Evolutionary conservation across 768 basidiomycete genomes (phyloP).

Genomic region (Exsudoporus frostii): DNA sequence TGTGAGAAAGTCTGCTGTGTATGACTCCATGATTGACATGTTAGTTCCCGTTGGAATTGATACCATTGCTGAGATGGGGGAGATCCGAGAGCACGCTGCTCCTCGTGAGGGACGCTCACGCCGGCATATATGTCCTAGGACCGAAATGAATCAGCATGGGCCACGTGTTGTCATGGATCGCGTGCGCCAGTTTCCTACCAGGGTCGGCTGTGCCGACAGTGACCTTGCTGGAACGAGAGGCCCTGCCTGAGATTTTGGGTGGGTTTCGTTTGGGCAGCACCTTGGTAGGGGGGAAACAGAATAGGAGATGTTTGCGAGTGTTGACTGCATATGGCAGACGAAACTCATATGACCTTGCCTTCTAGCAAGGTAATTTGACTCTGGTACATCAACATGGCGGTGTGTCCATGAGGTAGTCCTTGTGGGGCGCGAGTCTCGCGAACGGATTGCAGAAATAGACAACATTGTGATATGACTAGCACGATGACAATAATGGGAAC

Average conservation of each 20-base stretch:
- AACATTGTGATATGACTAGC: neutral
- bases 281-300: no score
- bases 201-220: no score
- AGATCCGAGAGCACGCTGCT: neutral
- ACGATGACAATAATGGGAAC: conserved; percentile 5
- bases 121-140: neutral
- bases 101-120: neutral
- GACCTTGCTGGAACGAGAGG: no score
- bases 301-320: no score
- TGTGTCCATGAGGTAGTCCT: neutral
- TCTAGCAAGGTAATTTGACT: no score
- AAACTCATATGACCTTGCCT: no score
- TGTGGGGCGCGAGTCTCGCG: neutral
- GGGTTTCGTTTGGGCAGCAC: no score
- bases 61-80: neutral
- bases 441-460: neutral
- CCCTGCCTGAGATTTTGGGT: no score
- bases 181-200: neutral
- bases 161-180: neutral
- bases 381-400: neutral
- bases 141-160: neutral
- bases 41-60: neutral
- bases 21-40: neutral
- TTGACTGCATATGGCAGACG: no score
- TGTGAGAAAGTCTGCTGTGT: neutral